phyloP scores from a whole-genome alignment of 345 rosid genomes.

The Pugionium dolabratum region DNA sequence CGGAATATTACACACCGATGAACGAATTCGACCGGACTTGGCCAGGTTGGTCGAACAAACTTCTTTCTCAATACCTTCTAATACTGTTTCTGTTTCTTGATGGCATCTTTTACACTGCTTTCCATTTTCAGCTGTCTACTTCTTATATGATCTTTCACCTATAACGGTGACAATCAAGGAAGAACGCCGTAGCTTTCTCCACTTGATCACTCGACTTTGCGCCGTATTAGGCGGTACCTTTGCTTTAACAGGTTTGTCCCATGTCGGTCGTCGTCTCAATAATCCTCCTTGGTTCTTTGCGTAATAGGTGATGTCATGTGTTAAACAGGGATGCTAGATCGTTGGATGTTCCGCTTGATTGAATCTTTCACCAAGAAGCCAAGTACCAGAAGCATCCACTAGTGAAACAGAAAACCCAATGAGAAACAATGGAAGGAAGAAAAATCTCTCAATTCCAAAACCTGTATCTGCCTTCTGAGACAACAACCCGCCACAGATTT shows the following conservation, averaged over 20 bases:
- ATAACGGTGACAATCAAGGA: slow-evolving; percentile 95
- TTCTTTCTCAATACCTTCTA: not conserved
- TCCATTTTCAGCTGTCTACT: slow-evolving; percentile 73
- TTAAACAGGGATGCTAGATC: slow-evolving; percentile 85
- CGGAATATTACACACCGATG: slow-evolving; percentile 87
- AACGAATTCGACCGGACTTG: slow-evolving; percentile 67
- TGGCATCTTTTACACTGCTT: not conserved
- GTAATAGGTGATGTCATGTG: not conserved
- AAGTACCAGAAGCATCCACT: slow-evolving; percentile 30
- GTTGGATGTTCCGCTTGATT: slow-evolving; percentile 89
- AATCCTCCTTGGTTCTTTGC: not conserved
- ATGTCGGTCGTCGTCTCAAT: not conserved
- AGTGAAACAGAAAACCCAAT: slow-evolving; percentile 21
- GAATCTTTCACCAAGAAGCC: slow-evolving; percentile 61
- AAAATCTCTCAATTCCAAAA: slow-evolving; percentile 20
- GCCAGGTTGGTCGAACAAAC: slow-evolving; percentile 70
- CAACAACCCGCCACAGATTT: slow-evolving; percentile 11
- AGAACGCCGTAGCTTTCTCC: slow-evolving; percentile 89
- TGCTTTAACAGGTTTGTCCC: slow-evolving; percentile 83
- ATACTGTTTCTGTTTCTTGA: slow-evolving; percentile 24
- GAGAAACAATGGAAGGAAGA: slow-evolving; percentile 14
- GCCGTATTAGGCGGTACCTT: slow-evolving; percentile 99
- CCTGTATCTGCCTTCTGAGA: slow-evolving; percentile 24
- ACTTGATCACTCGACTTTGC: slow-evolving; percentile 92
- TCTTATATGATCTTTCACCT: slow-evolving; percentile 94